Evolutionary conservation across 495 filamentous ascomycete genomes (phyloP).

Genomic region (Talaromyces ruber): DNA sequence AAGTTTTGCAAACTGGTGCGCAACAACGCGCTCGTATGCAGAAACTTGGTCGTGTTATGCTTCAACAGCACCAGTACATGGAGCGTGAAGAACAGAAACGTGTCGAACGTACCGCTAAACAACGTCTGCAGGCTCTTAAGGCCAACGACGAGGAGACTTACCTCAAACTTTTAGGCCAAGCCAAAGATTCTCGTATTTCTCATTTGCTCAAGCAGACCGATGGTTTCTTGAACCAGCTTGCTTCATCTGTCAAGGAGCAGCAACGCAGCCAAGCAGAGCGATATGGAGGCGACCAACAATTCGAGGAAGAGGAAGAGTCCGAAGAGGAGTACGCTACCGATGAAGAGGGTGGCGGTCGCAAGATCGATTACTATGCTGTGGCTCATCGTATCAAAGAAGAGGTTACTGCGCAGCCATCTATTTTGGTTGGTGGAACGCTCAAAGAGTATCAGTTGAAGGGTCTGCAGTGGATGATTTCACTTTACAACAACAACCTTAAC

Average conservation of each 20-base stretch:
- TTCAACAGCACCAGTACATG: constrained; percentile 83
- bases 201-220: constrained; percentile 94
- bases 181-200: constrained; percentile 98
- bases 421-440: constrained; percentile 81
- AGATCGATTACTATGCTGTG: constrained; percentile 97
- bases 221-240: constrained; percentile 91
- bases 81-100: constrained; percentile 99
- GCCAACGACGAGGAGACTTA: constrained; percentile 99
- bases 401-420: constrained; percentile 68
- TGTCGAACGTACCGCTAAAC: constrained; percentile 92
- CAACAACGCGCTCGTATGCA: constrained; percentile 59
- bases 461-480: constrained; percentile 97
- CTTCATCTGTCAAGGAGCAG: constrained; percentile 83
- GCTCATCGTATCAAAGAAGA: constrained; percentile 93
- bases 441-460: constrained; percentile 99
- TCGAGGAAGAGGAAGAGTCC: constrained; percentile 55
- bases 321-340: constrained; percentile 61
- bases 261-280: constrained; percentile 73
- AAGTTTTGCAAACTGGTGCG: constrained; percentile 46
- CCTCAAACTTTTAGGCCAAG: constrained; percentile 90
- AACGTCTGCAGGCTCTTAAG: constrained; percentile 97
- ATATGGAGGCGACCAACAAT: constrained; percentile 58
- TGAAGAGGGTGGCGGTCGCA: constrained; percentile 54
- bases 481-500: constrained; percentile 99
- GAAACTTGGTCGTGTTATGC: constrained; percentile 83